These are phyloP conservation scores for Solanum sejunctum DNA, from an alignment of 257 asterid genomes.

Conservation along the genomic window DNA sequence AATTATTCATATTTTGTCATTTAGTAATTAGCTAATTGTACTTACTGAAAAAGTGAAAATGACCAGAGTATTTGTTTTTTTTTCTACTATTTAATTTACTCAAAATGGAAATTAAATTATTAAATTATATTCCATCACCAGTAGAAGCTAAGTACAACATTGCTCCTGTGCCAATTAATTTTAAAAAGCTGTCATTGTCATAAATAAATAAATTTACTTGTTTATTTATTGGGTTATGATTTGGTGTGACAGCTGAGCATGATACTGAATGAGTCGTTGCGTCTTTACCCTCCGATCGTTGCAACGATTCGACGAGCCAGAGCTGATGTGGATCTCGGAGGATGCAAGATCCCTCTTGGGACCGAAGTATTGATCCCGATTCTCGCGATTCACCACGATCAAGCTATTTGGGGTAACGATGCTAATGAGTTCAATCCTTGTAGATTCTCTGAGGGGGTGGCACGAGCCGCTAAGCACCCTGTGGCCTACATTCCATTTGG, in stretches of 20 bases:
- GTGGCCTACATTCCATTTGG: slow-evolving; percentile 31
- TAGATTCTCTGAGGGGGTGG: slow-evolving; percentile 24
- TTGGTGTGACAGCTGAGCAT: slow-evolving; percentile 19
- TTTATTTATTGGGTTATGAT: not conserved
- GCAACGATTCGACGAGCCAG: slow-evolving; percentile 32
- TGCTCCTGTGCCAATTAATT: not conserved
- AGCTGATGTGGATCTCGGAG: slow-evolving; percentile 32
- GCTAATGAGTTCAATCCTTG: slow-evolving; percentile 31
- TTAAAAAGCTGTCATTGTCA: not conserved
- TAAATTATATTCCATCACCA: not conserved
- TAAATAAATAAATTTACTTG: not conserved
- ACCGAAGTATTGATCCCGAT: slow-evolving; percentile 32
- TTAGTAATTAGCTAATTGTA: not conserved
- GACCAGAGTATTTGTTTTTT: not conserved
- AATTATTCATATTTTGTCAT: not conserved
- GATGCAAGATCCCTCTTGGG: slow-evolving; percentile 26
- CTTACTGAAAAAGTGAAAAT: not conserved
- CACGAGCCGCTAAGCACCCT: slow-evolving; percentile 30
- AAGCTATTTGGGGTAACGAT: slow-evolving; percentile 26
- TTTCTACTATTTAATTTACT: not conserved
- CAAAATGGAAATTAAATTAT: not conserved
- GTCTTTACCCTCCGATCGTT: slow-evolving; percentile 36
- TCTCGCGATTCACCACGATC: slow-evolving; percentile 40
- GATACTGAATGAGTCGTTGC: slow-evolving; percentile 29
- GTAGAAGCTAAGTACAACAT: not conserved